A percentile compares a stretch with the other conserved stretches of the same genome.
These are phyloP conservation scores for Starmera quercuum DNA, from an alignment of 805 yeast species.

Conservation along the genomic window DNA sequence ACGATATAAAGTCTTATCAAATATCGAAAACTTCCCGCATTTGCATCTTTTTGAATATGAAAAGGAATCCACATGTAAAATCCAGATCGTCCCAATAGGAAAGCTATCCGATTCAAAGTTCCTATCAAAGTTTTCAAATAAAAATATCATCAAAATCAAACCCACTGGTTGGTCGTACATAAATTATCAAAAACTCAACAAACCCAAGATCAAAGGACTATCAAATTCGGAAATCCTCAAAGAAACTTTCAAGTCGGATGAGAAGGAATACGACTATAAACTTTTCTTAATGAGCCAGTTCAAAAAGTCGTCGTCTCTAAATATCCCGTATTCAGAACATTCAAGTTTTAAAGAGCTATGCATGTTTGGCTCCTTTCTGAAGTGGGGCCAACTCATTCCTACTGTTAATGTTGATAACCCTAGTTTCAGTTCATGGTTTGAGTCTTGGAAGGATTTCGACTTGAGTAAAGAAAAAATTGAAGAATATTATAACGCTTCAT, in stretches of 20 bases:
- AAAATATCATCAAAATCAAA: conserved; percentile 52
- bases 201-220: not conserved
- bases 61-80: conserved; percentile 22
- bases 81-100: conserved; percentile 70
- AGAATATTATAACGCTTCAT: not conserved
- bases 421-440: conserved; percentile 28
- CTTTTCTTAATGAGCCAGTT: not conserved
- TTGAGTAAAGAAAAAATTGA: conserved; percentile 52
- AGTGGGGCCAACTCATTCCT: conserved; percentile 54
- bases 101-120: conserved; percentile 33
- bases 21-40: conserved; percentile 3
- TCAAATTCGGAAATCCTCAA: not conserved
- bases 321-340: conserved; percentile 90
- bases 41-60: conserved; percentile 1
- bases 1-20: conserved; percentile 11
- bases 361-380: conserved; percentile 48
- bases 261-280: not conserved
- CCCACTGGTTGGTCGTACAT: conserved; percentile 88
- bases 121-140: conserved; percentile 17
- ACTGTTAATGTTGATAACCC: conserved; percentile 53
- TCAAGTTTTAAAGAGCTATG: conserved; percentile 80
- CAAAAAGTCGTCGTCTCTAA: conserved; percentile 22
- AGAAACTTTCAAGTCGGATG: not conserved
- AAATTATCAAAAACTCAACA: not conserved
- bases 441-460: conserved; percentile 28